Evolutionary conservation across 305 asterid species (phyloP), one percentile per base, ranked within the genome.

Genomic region (Rubia tinctorum): DNA sequence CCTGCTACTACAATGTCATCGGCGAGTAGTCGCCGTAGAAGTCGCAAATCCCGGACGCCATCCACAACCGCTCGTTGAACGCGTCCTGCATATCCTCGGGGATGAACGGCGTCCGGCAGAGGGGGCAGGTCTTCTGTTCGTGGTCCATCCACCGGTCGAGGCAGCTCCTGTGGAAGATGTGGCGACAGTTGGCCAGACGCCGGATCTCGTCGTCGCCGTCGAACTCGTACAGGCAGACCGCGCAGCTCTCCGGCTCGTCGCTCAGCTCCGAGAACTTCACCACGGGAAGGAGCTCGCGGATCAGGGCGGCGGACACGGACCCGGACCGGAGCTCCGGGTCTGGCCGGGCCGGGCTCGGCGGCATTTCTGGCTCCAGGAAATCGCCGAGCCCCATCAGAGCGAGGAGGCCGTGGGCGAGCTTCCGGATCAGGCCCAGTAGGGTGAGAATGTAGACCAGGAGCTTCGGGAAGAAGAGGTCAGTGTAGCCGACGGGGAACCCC

Each of bases 121-220:
- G 88, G 4, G 95, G 95, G 58, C 97, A 91, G 18, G 97, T 90
- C 49, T 85, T 88, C 85, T 90, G 97, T 79, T 90, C 97, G 69
- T 89, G 95, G 70, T 88, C 95, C 93, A 90, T 87, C 97, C 97
- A 90, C 34, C 95, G 91, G 88, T 91, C 97, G 55, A 91, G 71
- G 56, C 97, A 91, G 70, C 80, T 75, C 86, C 87, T 72, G 72
- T 91, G 97, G 60, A 91, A 91, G 12, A 91, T 75, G 69, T 91
- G 97, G 6, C 89, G 70, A 44, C 97, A 91, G 72, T 91, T 91
- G 7, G 81, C 65, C 76, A 89, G 67, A 75, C 90, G 82, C 37
- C 96, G 88, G 90, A 89, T 86, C 88, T 89, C 93, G 55, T 91
- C 96, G 0, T 84, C 93, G 20, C 74, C 74, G 59, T 78, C 76